phyloP scores from a whole-genome alignment of 2,329 filamentous ascomycete genomes.

The Ascochyta clinopodiicola region DNA sequence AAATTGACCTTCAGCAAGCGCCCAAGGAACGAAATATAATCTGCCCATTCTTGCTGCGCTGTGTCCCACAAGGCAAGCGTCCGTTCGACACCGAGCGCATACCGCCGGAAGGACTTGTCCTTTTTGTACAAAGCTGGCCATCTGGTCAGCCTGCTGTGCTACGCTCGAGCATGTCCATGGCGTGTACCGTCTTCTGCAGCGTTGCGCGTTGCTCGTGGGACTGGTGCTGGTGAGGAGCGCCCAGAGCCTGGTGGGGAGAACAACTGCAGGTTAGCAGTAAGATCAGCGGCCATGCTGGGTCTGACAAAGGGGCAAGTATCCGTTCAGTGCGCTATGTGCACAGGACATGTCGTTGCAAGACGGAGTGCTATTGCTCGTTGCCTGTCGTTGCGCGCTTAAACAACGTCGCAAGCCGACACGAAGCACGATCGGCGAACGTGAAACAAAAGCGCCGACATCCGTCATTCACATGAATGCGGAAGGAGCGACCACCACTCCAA shows the following conservation, averaged over 20 bases:
- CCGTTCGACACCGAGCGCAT: conserved; percentile 86
- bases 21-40: conserved; percentile 97
- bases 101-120: conserved; percentile 79
- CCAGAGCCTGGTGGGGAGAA: conserved; percentile 83
- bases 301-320: conserved; percentile 24
- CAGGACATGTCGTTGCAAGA: conserved; percentile 39
- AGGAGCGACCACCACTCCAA: conserved; percentile 18
- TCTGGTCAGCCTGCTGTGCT: conserved; percentile 4
- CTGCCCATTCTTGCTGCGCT: conserved; percentile 95
- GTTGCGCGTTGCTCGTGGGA: conserved; percentile 77
- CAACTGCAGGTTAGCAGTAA: conserved; percentile 43
- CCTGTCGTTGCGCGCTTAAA: conserved; percentile 22
- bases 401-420: conserved; percentile 29
- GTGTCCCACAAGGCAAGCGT: conserved; percentile 90
- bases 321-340: conserved; percentile 21
- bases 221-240: conserved; percentile 75
- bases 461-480: conserved; percentile 27
- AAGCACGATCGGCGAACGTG: conserved; percentile 18
- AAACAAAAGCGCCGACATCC: conserved; percentile 18
- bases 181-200: conserved; percentile 76
- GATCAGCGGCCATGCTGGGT: conserved; percentile 50
- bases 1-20: conserved; percentile 79
- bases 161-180: background rate
- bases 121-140: conserved; percentile 63
- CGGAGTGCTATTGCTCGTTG: conserved; percentile 21